Conservation (phyloP, 768 basidiomycete species). For the Tricholoma terreum region DNA sequence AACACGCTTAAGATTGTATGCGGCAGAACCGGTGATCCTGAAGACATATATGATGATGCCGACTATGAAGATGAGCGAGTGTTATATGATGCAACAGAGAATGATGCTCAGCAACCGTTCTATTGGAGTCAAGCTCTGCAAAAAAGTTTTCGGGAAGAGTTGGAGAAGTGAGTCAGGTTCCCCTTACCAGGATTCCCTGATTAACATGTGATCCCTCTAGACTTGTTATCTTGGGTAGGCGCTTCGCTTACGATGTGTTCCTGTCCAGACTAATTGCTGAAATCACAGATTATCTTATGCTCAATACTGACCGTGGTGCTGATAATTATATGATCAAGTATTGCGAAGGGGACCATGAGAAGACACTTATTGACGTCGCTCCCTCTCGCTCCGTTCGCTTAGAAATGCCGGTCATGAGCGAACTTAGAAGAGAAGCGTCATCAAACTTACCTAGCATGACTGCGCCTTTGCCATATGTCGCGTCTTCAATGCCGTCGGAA, state of each 20-base stretch:
- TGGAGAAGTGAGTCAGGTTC: constrained; percentile 67
- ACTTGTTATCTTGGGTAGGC: constrained; percentile 76
- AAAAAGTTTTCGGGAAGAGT: constrained; percentile 79
- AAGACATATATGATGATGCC: constrained; percentile 64
- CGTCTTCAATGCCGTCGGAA: constrained; percentile 33
- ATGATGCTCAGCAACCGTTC: constrained; percentile 58
- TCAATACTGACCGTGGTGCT: constrained; percentile 85
- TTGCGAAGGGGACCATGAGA: constrained; percentile 79
- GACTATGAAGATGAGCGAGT: constrained; percentile 74
- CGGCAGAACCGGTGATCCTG: constrained; percentile 75
- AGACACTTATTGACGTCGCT: constrained; percentile 73
- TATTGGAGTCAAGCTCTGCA: constrained; percentile 82
- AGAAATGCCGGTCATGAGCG: constrained; percentile 73
- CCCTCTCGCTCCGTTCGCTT: constrained; percentile 65
- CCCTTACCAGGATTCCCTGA: neutral
- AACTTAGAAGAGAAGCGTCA: constrained; percentile 46
- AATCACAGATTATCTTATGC: constrained; percentile 78
- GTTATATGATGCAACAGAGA: constrained; percentile 64
- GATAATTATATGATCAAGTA: constrained; percentile 95
- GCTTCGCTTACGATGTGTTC: neutral
- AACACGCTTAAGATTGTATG: constrained; percentile 76
- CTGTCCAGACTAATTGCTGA: neutral
- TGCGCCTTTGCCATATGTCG: constrained; percentile 39
- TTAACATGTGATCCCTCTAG: constrained; percentile 33
- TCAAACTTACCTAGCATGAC: constrained; percentile 34